Conservation (phyloP, 768 basidiomycete species). For the Suillus spraguei region DNA sequence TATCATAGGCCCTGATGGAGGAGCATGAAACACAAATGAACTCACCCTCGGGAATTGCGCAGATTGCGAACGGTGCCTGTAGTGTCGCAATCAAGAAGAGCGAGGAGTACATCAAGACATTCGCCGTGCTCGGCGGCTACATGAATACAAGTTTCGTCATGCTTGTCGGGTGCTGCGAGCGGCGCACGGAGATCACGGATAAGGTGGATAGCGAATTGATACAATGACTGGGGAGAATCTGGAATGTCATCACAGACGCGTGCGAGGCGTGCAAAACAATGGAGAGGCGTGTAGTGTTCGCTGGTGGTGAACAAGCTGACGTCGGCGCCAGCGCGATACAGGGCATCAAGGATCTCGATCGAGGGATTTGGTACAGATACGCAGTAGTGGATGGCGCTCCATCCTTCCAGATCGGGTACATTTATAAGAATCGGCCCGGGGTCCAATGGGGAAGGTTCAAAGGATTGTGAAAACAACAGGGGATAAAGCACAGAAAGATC, state of each 20-base stretch:
- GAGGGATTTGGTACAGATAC: conserved; percentile 57
- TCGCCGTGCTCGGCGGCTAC: conserved; percentile 76
- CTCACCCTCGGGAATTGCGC: conserved; percentile 74
- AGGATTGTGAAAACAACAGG: conserved; percentile 51
- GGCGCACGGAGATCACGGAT: conserved; percentile 72
- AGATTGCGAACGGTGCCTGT: conserved; percentile 56
- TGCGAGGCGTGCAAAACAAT: conserved; percentile 56
- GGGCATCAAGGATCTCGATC: conserved; percentile 62
- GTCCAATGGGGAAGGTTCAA: conserved; percentile 44
- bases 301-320: conserved; percentile 65
- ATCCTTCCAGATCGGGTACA: conserved; percentile 64
- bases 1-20: not conserved
- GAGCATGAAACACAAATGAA: conserved; percentile 15
- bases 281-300: conserved; percentile 68
- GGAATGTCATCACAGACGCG: conserved; percentile 35
- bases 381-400: conserved; percentile 76
- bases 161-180: conserved; percentile 61
- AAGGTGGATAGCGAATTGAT: conserved; percentile 66
- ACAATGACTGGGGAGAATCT: conserved; percentile 43
- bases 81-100: conserved; percentile 67
- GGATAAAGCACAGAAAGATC: conserved; percentile 56
- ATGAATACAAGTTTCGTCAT: conserved; percentile 80
- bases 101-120: conserved; percentile 61
- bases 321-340: conserved; percentile 80
- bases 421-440: conserved; percentile 61